phyloP scores from a whole-genome alignment of 2,329 filamentous ascomycete genomes.

The Ustulina deusta region DNA sequence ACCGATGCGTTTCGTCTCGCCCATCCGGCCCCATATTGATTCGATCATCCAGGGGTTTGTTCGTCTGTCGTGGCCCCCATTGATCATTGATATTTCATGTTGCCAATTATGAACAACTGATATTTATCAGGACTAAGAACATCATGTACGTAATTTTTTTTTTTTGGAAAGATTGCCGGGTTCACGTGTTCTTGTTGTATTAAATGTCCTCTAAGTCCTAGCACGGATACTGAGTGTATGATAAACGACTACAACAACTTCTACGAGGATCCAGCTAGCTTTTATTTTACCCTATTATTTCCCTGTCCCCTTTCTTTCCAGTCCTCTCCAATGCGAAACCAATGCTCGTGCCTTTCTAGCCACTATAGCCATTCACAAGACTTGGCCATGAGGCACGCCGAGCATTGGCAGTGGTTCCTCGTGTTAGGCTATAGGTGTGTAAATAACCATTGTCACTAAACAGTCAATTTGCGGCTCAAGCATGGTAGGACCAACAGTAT shows the following conservation, averaged over 20 bases:
- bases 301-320: neutral
- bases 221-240: too few relatives aligned
- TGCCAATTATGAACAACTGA: neutral
- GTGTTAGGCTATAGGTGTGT: neutral
- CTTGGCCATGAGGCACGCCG: conserved; percentile 15
- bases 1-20: conserved; percentile 30
- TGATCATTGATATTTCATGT: neutral
- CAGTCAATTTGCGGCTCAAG: neutral
- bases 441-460: neutral
- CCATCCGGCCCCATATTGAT: conserved; percentile 25
- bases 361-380: neutral
- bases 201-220: neutral
- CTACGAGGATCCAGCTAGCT: neutral
- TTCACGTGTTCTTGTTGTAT: neutral
- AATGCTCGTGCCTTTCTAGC: neutral
- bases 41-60: conserved; percentile 15
- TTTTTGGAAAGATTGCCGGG: neutral
- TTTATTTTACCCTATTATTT: neutral
- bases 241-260: neutral
- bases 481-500: neutral
- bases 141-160: neutral
- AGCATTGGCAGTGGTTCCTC: conserved; percentile 16
- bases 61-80: neutral
- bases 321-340: neutral
- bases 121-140: neutral